phyloP scores from a whole-genome alignment of 2,329 filamentous ascomycete genomes.

The Coniochaeta sp. region DNA sequence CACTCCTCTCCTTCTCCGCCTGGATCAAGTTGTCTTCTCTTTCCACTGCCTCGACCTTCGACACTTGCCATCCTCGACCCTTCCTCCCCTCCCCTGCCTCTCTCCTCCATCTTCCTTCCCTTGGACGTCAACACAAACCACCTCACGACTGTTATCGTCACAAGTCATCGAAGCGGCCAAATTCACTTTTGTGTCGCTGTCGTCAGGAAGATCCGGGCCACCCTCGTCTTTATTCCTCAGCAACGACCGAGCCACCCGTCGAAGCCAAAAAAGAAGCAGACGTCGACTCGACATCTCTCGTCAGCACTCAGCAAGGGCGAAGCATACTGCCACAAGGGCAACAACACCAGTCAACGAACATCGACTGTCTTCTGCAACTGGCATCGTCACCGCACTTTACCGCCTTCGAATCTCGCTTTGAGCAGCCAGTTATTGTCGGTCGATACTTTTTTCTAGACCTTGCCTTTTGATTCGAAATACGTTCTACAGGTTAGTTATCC shows the following conservation, averaged over 20 bases:
- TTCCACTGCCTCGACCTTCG: slow-evolving; percentile 21
- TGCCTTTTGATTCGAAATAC: neutral
- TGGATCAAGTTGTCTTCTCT: neutral
- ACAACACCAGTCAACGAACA: neutral
- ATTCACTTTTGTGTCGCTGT: slow-evolving; percentile 32
- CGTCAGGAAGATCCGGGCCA: slow-evolving; percentile 20
- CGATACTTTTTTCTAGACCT: neutral
- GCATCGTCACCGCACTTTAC: neutral
- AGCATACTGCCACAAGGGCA: neutral
- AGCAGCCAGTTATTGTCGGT: neutral
- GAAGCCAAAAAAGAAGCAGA: neutral
- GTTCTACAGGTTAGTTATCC: neutral
- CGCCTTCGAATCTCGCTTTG: neutral
- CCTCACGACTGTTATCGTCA: too few relatives aligned
- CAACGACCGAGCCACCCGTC: neutral
- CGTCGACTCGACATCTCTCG: neutral
- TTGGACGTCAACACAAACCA: slow-evolving; percentile 8
- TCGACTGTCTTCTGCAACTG: neutral
- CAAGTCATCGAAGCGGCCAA: slow-evolving; percentile 20
- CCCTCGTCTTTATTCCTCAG: slow-evolving; percentile 12
- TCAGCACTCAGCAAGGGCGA: neutral
- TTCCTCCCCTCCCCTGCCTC: slow-evolving; percentile 6
- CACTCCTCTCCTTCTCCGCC: slow-evolving; percentile 11
- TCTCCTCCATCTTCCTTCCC: slow-evolving; percentile 6
- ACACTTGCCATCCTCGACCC: slow-evolving; percentile 1